Percentiles rank a stretch among this genome's conserved stretches.
These are phyloP conservation scores for Ligustrum vulgare DNA, from an alignment of 257 asterid species.

Conservation along the genomic window DNA sequence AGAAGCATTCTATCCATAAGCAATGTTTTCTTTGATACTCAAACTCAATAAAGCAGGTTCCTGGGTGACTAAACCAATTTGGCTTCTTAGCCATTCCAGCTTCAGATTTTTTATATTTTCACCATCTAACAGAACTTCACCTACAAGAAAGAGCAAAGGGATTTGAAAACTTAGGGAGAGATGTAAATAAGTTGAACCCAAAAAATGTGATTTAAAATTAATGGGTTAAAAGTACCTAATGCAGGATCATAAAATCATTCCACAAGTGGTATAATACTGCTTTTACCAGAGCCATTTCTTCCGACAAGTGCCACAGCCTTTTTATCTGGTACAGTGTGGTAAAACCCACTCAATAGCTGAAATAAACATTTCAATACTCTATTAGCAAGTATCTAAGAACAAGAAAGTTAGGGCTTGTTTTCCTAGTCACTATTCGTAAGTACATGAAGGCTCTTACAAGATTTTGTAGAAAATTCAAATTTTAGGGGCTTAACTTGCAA, in stretches of 20 bases:
- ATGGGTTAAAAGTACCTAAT: constrained; percentile 54
- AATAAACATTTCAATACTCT: constrained; percentile 96
- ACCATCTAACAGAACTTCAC: constrained; percentile 99
- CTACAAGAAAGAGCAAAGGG: constrained; percentile 44
- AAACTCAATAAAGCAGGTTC: constrained; percentile 97
- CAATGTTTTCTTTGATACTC: constrained; percentile 93
- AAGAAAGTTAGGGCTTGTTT: not conserved
- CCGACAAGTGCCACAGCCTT: constrained; percentile 99
- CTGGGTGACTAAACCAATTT: constrained; percentile 96
- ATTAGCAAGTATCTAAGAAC: constrained; percentile 53
- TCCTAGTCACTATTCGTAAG: not conserved
- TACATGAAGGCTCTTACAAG: not conserved
- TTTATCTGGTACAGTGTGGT: constrained; percentile 95
- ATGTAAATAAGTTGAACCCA: constrained; percentile 14
- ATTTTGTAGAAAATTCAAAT: not conserved
- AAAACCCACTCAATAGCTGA: constrained; percentile 99
- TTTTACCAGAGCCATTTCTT: constrained; percentile 98
- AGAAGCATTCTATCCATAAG: constrained; percentile 92
- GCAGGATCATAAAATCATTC: constrained; percentile 99
- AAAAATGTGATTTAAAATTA: constrained; percentile 9
- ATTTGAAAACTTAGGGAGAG: constrained; percentile 3
- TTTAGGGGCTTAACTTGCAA: not conserved
- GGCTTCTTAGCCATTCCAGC: constrained; percentile 98
- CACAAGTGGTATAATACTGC: constrained; percentile 99
- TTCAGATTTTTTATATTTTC: constrained; percentile 93